Conservation (phyloP, 768 basidiomycete genomes). For the Obba rivulosa region DNA sequence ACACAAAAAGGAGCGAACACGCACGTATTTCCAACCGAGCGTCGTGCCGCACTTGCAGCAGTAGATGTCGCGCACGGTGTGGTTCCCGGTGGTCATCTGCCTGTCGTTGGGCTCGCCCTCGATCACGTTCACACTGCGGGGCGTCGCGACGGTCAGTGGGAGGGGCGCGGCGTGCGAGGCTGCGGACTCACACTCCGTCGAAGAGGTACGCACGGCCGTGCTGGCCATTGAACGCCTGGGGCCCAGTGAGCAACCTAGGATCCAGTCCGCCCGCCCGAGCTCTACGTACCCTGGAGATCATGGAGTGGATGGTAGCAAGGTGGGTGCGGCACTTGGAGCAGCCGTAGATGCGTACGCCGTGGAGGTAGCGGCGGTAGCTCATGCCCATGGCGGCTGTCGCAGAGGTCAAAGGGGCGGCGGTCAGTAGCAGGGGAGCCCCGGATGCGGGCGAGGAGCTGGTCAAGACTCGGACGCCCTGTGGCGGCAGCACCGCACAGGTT, state of each 20-base stretch:
- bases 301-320: slow-evolving; percentile 84
- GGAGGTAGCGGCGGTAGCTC: slow-evolving; percentile 83
- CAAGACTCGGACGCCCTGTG: neutral
- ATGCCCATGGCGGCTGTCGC: slow-evolving; percentile 76
- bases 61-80: slow-evolving; percentile 93
- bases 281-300: slow-evolving; percentile 76
- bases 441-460: neutral
- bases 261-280: slow-evolving; percentile 4
- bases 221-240: slow-evolving; percentile 93
- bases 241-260: neutral
- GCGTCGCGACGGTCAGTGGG: slow-evolving; percentile 7
- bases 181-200: slow-evolving; percentile 74
- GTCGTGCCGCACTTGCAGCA: slow-evolving; percentile 84
- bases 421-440: neutral
- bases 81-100: slow-evolving; percentile 94
- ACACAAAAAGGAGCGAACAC: slow-evolving; percentile 24
- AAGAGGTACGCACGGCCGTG: slow-evolving; percentile 95
- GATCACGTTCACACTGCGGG: slow-evolving; percentile 77
- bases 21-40: slow-evolving; percentile 98
- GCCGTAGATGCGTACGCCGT: slow-evolving; percentile 82
- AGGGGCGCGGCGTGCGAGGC: neutral
- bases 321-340: slow-evolving; percentile 86
- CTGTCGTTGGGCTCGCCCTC: slow-evolving; percentile 89
- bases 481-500: no score
- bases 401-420: neutral